A percentile compares a stretch with the other conserved stretches of the same genome.
Conservation (phyloP, 192 early-diverging fungal genomes). For the Lobosporangium transversale region DNA sequence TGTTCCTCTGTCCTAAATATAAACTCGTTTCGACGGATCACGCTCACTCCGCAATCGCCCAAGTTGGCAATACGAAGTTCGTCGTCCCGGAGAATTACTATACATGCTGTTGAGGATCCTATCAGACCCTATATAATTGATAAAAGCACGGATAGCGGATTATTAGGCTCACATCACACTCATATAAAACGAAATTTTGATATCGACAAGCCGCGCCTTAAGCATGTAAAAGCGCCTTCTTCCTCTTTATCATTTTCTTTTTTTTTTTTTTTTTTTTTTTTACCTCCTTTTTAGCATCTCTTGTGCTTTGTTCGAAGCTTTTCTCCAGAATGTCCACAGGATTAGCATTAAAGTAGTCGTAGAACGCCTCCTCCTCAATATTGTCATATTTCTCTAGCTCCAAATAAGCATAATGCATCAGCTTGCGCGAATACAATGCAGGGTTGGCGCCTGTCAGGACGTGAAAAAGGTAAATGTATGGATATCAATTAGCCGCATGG, state of each 20-base stretch:
- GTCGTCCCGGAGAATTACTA: slow-evolving; percentile 89
- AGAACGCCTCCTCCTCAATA: slow-evolving; percentile 78
- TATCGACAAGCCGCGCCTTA: no score
- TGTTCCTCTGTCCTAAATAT: slow-evolving; percentile 97
- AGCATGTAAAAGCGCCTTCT: neutral
- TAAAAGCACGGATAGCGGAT: no score
- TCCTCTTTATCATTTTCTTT: neutral
- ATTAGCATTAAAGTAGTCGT: slow-evolving; percentile 81
- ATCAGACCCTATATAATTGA: slow-evolving; percentile 69
- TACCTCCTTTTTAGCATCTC: slow-evolving; percentile 76
- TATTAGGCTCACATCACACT: no score
- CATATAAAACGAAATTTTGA: neutral
- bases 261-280: neutral
- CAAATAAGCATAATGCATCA: slow-evolving; percentile 92
- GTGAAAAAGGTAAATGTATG: no score
- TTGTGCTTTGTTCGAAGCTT: slow-evolving; percentile 78
- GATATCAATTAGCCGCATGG: neutral
- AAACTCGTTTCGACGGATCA: slow-evolving; percentile 88
- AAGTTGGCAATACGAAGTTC: slow-evolving; percentile 94
- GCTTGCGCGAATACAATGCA: slow-evolving; percentile 87
- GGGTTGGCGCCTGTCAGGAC: slow-evolving; percentile 91
- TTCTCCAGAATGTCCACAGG: slow-evolving; percentile 85
- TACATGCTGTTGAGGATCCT: slow-evolving; percentile 91
- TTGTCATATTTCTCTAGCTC: slow-evolving; percentile 91
- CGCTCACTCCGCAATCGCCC: slow-evolving; percentile 92